phyloP scores from a whole-genome alignment of 352 stramenopile genomes.

The Phytophthora colocasiae region DNA sequence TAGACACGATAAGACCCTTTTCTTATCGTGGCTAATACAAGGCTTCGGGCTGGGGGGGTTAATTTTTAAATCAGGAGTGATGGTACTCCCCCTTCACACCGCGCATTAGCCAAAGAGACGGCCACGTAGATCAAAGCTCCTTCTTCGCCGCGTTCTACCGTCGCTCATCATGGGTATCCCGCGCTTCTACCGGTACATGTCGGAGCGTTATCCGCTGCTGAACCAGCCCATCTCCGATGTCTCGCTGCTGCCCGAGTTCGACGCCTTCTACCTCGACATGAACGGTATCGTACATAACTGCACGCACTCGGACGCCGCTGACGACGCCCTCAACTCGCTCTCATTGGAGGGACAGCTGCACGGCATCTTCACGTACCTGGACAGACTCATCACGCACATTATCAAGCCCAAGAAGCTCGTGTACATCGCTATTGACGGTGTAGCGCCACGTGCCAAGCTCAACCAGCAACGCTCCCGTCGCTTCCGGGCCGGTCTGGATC shows the following conservation, averaged over 20 bases:
- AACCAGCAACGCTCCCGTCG: slow-evolving; percentile 99
- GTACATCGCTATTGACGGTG: slow-evolving; percentile 99
- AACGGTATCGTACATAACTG: slow-evolving; percentile 99
- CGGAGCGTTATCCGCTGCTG: slow-evolving; percentile 98
- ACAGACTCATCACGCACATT: slow-evolving; percentile 97
- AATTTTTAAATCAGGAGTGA: background rate
- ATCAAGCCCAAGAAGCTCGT: slow-evolving; percentile 97
- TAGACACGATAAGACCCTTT: too few relatives aligned
- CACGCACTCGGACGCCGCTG: slow-evolving; percentile 96
- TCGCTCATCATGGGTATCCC: slow-evolving; percentile 87
- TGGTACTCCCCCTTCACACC: slow-evolving; percentile 3
- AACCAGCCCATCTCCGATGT: slow-evolving; percentile 98
- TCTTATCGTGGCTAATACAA: too few relatives aligned
- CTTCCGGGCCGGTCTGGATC: slow-evolving; percentile 91
- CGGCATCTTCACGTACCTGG: slow-evolving; percentile 91
- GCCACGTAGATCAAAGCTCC: slow-evolving; percentile 6
- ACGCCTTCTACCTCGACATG: slow-evolving; percentile 99
- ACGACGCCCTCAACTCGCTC: slow-evolving; percentile 91
- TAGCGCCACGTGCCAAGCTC: slow-evolving; percentile 98
- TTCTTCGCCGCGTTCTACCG: background rate
- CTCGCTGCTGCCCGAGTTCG: slow-evolving; percentile 97
- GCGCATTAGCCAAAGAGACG: slow-evolving; percentile 15
- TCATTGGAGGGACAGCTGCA: slow-evolving; percentile 96
- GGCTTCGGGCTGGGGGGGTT: too few relatives aligned
- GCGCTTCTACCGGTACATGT: slow-evolving; percentile 94